Base-by-base conservation (phyloP, 192 early-diverging fungal genomes). In the Coemansia guatemalensis region DNA sequence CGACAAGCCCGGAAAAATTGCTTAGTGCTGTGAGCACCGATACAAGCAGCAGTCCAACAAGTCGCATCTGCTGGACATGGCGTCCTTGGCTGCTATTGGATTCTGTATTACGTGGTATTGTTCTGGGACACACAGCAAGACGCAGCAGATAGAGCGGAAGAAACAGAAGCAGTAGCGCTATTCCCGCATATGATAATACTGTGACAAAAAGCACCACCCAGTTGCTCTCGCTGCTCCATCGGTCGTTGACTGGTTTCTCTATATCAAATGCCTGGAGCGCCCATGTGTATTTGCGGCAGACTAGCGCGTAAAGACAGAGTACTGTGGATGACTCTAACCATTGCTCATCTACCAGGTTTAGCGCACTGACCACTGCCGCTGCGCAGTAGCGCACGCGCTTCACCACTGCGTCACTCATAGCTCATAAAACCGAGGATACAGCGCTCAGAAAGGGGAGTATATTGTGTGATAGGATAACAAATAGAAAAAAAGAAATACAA, bases 1-100 rank as follows among this genome's bases (percentile, higher is more conserved):
- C 75, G n/a, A 77, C 33, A 18, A 68, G 41, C 14, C 75, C 75
- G 6, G 58, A 60, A n/a, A 58, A 53, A 27, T 71, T 71, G 2
- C 65, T 53, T 25, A 68, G 44, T 2, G 59, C 33, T 11, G 63
- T 56, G 25, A 65, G 35, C 56, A 64, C 32, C 8, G 64, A 53
- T 0, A 67, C 50, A 23, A 66, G 56, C 8, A 67, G 25, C 20
- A 54, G 21, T 14, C 51, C 26, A n/a, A 9, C 21, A 2, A 33
- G 29, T 24, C 30, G 49, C 8, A 67, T 64, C 8, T 60, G 27
- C 5, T 60, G 47, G 0, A 26, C 14, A 26, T 25, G 4, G 26
- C 51, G 21, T 26, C 27, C 20, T 35, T 23, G 52, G 14, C 20
- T 20, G 18, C 8, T 18, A 47, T 7, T 23, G 50, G 32, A 6